Evolutionary conservation across 176 grass and related monocot genomes (phyloP), one percentile per base, ranked within the genome.

Genomic region (Bolboschoenus planiculmis): DNA sequence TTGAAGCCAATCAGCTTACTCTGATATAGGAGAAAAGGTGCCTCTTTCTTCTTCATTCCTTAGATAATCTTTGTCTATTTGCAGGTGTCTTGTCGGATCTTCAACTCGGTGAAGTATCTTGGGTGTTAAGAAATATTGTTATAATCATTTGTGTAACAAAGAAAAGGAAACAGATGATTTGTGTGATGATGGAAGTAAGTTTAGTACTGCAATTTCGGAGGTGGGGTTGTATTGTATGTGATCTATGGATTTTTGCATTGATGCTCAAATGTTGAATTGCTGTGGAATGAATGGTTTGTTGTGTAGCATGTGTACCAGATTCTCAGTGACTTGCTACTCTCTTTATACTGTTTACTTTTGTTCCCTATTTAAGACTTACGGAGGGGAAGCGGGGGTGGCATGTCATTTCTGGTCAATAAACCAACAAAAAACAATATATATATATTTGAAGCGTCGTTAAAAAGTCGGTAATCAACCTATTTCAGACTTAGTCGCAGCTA

Each of bases 11-110:
- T 20, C 65, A 70, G 35, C 18, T 21, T 40, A 73, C 68, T n/a
- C n/a, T 73, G 40, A 73, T 24, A 9, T 47, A 46, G 40, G 26
- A 47, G 21, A 40, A 44, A 72, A 72, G 3, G 0, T 50, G 5
- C 33, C 14, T 31, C 13, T 13, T 31, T 50, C 71, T 48, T 36
- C 1, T 66, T 18, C 23, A 31, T 50, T 76, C 21, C 18, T 16
- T 76, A 51, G 3, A 77, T 77, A 30, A 48, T 50, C 30, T 16
- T 20, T 53, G 44, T 77, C 65, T 77, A 14, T 31, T 77, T 77
- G 27, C 46, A 77, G 72, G 72, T 77, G 72, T 77, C 72, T 77
- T 30, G 26, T 51, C 7, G 72, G 72, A 51, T 51, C 72, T 77
- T 18, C 72, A 34, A 30, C 72, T 50, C 44, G 72, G 46, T 77